Percentiles rank a stretch among this genome's conserved stretches.
These are phyloP conservation scores for Uronychia setigera DNA, from an alignment of 73 alveolate genomes.

Conservation along the genomic window DNA sequence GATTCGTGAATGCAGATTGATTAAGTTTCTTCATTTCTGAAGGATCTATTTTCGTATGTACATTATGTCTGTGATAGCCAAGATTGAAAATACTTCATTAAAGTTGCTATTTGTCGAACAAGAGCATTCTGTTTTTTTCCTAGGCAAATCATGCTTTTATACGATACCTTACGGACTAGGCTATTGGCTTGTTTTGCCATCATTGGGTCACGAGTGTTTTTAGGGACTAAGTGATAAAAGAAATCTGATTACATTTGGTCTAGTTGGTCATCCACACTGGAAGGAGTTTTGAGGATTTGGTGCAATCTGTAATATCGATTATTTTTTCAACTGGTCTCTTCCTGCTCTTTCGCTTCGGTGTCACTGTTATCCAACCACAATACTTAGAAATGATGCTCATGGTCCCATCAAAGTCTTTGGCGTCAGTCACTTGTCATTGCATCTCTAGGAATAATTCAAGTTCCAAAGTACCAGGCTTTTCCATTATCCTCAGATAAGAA, in stretches of 20 bases:
- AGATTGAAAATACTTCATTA: constrained; percentile 43
- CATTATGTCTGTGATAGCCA: constrained; percentile 74
- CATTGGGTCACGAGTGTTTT: not conserved
- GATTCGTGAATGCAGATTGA: not conserved
- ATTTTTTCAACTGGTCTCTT: constrained; percentile 33
- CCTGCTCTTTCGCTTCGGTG: constrained; percentile 46
- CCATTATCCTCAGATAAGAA: constrained; percentile 50
- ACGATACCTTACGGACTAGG: not conserved
- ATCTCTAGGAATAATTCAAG: not conserved
- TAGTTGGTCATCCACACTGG: constrained; percentile 41
- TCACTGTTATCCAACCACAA: constrained; percentile 57
- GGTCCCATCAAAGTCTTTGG: constrained; percentile 60
- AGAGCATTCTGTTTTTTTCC: constrained; percentile 55
- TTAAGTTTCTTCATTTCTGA: not conserved
- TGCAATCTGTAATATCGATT: not conserved
- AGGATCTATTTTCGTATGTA: constrained; percentile 32
- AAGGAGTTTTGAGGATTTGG: constrained; percentile 5
- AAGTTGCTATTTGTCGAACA: constrained; percentile 55
- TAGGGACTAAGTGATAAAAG: not conserved
- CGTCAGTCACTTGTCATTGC: constrained; percentile 4
- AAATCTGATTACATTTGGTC: constrained; percentile 12
- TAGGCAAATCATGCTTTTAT: not conserved
- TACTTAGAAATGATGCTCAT: constrained; percentile 27
- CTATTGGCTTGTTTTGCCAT: not conserved
- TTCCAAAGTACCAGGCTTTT: constrained; percentile 25